Base-by-base conservation (phyloP, 2,329 filamentous ascomycete species). In the Fusarium incarnatum region DNA sequence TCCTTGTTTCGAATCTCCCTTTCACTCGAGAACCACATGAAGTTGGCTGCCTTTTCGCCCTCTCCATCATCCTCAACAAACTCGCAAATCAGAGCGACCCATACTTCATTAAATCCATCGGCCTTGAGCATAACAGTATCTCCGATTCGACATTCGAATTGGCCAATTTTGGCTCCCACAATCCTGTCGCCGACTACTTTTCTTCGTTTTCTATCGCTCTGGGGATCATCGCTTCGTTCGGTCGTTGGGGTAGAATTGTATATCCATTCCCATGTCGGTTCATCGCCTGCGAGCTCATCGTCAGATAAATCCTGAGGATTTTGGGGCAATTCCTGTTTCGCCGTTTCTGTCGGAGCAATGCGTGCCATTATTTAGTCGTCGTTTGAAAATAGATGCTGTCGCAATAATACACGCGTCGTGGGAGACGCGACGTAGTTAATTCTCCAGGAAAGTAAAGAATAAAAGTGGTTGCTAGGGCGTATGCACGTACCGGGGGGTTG, bases 21-120 rank as follows among this genome's bases (percentile, higher is more conserved):
- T 75, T 97, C 92, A 0, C 93, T 94, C 1, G 93, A 94, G 78
- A 99, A 98, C 96, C 96, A 99, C 86, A 98, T 91, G 77, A 99
- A 96, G 68, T 91, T 92, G 58, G 92, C 95, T 27, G 91, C 89
- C 84, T 94, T 98, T 45, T 92, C 79, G 25, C 77, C 80, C 18
- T 81, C 77, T 15, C 92, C 90, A 22, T 92, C 90, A 32, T 90
- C 88, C 47, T 95, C 90, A 41, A 90, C 78, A 72, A 99, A 97
- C 45, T 93, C 90, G 75, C 91, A 92, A 55, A 98, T 91, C 67
- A 99, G 89, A 34, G 93, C 96, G 5, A 97, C 92, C 94, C 96
- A 99, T 13, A 94, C 92, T 75, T 97, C 94, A 70, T 93, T 93
- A 42, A 89, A 88, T 6, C 93, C 94, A 41, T 97, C 93, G 2